Evolutionary conservation across 768 basidiomycete species (phyloP).

Genomic region (Naganishia friedmannii): DNA sequence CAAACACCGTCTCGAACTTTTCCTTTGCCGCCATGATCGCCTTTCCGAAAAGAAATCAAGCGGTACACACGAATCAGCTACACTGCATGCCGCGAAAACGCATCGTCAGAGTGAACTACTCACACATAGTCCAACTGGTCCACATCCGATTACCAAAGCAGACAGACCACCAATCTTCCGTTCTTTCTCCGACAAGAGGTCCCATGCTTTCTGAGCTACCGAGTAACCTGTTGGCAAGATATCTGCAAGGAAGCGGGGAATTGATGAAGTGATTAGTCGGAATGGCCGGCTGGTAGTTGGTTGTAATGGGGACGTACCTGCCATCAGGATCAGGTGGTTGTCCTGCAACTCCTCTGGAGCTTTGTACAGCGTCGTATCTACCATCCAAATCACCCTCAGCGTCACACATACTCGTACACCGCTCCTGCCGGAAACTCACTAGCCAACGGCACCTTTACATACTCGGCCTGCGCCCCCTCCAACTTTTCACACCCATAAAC

Average conservation of each 20-base stretch:
- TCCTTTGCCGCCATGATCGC: conserved; percentile 49
- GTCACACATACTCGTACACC: not conserved
- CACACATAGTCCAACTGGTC: conserved; percentile 46
- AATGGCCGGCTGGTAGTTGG: not conserved
- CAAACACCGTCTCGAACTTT: conserved; percentile 48
- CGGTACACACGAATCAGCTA: conserved; percentile 15
- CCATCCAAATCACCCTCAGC: not conserved
- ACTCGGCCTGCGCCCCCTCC: conserved; percentile 34
- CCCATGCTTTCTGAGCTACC: conserved; percentile 44
- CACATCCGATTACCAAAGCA: conserved; percentile 50
- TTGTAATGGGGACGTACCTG: conserved; percentile 5
- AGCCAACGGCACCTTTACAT: conserved; percentile 30
- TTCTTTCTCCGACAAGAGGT: conserved; percentile 39
- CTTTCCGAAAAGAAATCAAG: conserved; percentile 33
- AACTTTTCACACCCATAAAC: conserved; percentile 31
- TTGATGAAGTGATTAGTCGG: not conserved
- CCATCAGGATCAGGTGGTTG: conserved; percentile 31
- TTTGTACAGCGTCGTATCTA: conserved; percentile 28
- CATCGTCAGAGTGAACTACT: not conserved
- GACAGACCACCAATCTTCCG: conserved; percentile 36
- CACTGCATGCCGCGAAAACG: not conserved
- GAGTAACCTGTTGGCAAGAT: conserved; percentile 50
- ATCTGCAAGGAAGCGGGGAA: conserved; percentile 33
- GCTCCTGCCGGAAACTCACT: conserved; percentile 13
- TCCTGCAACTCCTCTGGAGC: conserved; percentile 28